A percentile compares a stretch with the other conserved stretches of the same genome.
These are phyloP conservation scores for Phoma herbarum DNA, from an alignment of 2,329 filamentous ascomycete species.

Conservation along the genomic window DNA sequence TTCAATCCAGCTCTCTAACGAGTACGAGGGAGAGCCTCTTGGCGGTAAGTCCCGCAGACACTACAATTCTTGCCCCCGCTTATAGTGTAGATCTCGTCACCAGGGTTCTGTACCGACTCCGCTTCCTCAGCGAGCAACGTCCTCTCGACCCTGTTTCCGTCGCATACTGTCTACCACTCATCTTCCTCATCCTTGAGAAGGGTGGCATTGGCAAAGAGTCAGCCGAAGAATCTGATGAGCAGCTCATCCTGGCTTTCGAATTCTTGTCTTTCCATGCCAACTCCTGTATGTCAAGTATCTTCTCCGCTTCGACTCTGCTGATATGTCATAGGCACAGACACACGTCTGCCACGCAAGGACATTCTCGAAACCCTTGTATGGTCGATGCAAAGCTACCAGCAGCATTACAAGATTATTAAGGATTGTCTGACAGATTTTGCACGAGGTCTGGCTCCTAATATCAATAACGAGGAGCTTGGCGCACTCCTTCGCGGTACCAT, in stretches of 20 bases:
- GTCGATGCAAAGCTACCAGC: conserved; percentile 87
- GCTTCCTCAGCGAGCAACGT: conserved; percentile 91
- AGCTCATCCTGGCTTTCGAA: conserved; percentile 87
- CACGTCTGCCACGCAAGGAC: conserved; percentile 77
- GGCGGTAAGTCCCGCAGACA: conserved; percentile 56
- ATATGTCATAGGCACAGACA: conserved; percentile 65
- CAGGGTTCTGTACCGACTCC: conserved; percentile 86
- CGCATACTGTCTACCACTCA: conserved; percentile 83
- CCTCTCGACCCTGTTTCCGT: conserved; percentile 89
- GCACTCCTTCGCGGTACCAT: conserved; percentile 81
- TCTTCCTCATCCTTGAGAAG: conserved; percentile 79
- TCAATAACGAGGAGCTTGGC: conserved; percentile 74
- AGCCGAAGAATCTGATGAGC: conserved; percentile 83
- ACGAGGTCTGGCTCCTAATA: conserved; percentile 83
- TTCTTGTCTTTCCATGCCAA: conserved; percentile 89
- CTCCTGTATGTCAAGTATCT: conserved; percentile 62
- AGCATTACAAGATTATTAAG: conserved; percentile 94
- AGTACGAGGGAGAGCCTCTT: conserved; percentile 80
- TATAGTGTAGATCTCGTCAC: conserved; percentile 68
- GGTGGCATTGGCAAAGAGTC: conserved; percentile 76
- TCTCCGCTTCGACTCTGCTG: conserved; percentile 19
- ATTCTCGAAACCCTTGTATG: conserved; percentile 75
- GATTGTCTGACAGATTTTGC: conserved; percentile 90
- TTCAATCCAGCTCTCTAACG: conserved; percentile 74
- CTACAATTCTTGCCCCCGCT: conserved; percentile 13